Conservation (phyloP, 805 yeast species). For the Zygosaccharomyces lentus region DNA sequence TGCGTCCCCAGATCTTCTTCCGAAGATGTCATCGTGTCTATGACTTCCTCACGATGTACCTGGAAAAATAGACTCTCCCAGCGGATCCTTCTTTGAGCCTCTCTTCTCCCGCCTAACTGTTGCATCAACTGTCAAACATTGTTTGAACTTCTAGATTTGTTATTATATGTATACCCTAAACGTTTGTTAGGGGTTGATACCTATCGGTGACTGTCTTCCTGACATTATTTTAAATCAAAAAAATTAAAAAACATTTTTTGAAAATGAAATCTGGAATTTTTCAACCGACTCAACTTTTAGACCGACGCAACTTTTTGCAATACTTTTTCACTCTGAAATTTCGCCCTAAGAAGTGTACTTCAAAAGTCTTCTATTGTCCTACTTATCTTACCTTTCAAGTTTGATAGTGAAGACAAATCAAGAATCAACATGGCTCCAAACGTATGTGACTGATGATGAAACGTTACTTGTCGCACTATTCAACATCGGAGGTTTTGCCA, state of each 20-base stretch:
- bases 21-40: slow-evolving; percentile 16
- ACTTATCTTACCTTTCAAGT: not conserved
- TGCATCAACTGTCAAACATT: slow-evolving; percentile 1
- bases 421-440: slow-evolving; percentile 75
- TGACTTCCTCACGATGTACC: not conserved
- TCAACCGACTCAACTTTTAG: not conserved
- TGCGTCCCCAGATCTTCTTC: slow-evolving; percentile 28
- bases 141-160: not conserved
- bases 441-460: slow-evolving; percentile 51
- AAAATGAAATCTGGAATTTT: not conserved
- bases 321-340: not conserved
- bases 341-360: not conserved
- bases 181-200: not conserved
- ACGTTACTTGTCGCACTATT: slow-evolving; percentile 17
- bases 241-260: not conserved
- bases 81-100: not conserved
- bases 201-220: not conserved
- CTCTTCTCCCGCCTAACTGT: not conserved
- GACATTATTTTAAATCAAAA: not conserved
- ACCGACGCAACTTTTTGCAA: slow-evolving; percentile 1
- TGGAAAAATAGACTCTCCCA: not conserved
- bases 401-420: slow-evolving; percentile 4
- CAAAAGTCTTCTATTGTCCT: not conserved
- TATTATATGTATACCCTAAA: not conserved
- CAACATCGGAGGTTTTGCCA: slow-evolving; percentile 17